Evolutionary conservation across 1,284 basidiomycete genomes (phyloP).

Genomic region (Pyrrhoderma lamaoense): DNA sequence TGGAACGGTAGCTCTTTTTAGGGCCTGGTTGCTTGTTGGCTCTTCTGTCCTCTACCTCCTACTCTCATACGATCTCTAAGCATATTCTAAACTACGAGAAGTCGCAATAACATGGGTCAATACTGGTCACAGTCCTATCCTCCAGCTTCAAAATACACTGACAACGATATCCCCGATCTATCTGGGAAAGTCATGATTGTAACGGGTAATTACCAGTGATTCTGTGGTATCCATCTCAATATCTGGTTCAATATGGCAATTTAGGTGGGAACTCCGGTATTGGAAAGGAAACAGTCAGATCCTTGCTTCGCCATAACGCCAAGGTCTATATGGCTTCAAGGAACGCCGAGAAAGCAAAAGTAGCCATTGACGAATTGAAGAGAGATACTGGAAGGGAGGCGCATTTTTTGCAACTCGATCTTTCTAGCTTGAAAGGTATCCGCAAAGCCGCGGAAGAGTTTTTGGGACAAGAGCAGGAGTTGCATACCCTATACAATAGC

Average conservation of each 20-base stretch:
- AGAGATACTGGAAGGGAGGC: slow-evolving; percentile 36
- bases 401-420: slow-evolving; percentile 50
- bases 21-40: too few relatives aligned
- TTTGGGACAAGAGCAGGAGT: slow-evolving; percentile 18
- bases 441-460: slow-evolving; percentile 46
- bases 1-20: too few relatives aligned
- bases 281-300: slow-evolving; percentile 32
- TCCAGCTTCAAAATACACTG: slow-evolving; percentile 27
- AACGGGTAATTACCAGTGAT: too few relatives aligned
- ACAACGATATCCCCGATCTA: slow-evolving; percentile 32
- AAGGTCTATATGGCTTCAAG: slow-evolving; percentile 61
- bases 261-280: slow-evolving; percentile 35
- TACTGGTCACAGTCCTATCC: slow-evolving; percentile 24
- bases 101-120: too few relatives aligned
- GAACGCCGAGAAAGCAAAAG: slow-evolving; percentile 36
- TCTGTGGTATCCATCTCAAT: too few relatives aligned
- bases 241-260: too few relatives aligned
- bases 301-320: slow-evolving; percentile 47
- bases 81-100: too few relatives aligned
- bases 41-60: too few relatives aligned
- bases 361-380: slow-evolving; percentile 46
- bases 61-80: too few relatives aligned
- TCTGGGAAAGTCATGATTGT: slow-evolving; percentile 34
- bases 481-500: slow-evolving; percentile 25
- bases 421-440: slow-evolving; percentile 48